Conservation (phyloP, 208 protist genomes). For the Trypanosoma grayi region DNA sequence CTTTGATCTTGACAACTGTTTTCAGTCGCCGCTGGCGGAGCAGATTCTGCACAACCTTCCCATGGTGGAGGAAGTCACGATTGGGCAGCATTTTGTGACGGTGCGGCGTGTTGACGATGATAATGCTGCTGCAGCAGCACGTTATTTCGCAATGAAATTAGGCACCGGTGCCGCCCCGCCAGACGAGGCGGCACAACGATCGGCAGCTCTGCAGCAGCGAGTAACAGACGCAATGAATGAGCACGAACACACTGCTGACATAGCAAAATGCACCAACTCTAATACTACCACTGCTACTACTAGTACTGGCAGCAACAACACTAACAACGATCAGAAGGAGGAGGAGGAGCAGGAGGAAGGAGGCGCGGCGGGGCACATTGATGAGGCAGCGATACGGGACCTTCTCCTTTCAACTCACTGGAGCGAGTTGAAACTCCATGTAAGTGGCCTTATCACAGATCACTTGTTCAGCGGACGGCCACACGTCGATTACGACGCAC, state of each 20-base stretch:
- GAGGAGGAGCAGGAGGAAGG: constrained; percentile 14
- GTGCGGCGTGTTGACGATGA: constrained; percentile 66
- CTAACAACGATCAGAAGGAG: not conserved
- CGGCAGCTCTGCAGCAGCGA: constrained; percentile 51
- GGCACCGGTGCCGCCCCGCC: constrained; percentile 1
- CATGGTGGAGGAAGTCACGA: constrained; percentile 89
- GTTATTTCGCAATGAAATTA: constrained; percentile 53
- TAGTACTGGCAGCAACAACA: not conserved
- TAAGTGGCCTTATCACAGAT: constrained; percentile 82
- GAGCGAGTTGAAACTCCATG: constrained; percentile 78
- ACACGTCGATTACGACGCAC: constrained; percentile 65
- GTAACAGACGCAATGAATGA: constrained; percentile 27
- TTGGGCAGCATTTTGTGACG: constrained; percentile 74
- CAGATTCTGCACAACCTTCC: constrained; percentile 62
- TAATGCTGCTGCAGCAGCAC: constrained; percentile 55
- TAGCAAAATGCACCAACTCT: not conserved
- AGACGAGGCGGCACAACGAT: constrained; percentile 38
- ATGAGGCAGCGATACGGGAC: constrained; percentile 53
- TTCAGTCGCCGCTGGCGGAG: constrained; percentile 78
- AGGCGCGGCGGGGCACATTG: constrained; percentile 35
- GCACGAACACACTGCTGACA: not conserved
- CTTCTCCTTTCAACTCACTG: constrained; percentile 68
- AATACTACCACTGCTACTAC: not conserved
- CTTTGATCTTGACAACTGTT: constrained; percentile 75
- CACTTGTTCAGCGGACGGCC: constrained; percentile 75